A percentile compares a stretch with the other conserved stretches of the same genome.
Conservation (phyloP, 306 rosid species). For the Mucuna pruriens region DNA sequence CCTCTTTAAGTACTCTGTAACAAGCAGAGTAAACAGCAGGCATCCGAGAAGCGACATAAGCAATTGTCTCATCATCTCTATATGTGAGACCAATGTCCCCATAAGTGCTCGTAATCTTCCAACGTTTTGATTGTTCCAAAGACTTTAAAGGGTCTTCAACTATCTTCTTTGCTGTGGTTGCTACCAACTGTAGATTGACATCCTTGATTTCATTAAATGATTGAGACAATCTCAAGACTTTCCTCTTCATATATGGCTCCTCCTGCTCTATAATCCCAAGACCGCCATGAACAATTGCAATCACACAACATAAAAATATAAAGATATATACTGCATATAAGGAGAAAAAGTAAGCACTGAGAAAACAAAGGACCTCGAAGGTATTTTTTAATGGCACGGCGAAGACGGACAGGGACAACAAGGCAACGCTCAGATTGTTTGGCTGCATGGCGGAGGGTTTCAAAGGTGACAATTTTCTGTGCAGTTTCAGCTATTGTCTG, state of each 20-base stretch:
- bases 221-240: conserved; percentile 76
- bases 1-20: conserved; percentile 90
- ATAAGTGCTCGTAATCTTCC: conserved; percentile 91
- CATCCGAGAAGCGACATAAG: conserved; percentile 94
- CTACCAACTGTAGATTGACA: conserved; percentile 63
- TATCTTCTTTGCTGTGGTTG: conserved; percentile 67
- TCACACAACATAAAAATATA: conserved; percentile 1
- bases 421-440: conserved; percentile 83
- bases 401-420: conserved; percentile 76
- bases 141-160: conserved; percentile 85
- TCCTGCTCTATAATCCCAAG: conserved; percentile 73
- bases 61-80: conserved; percentile 74
- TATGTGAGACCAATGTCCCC: conserved; percentile 87
- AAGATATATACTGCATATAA: neutral
- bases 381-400: conserved; percentile 86
- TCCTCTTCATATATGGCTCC: conserved; percentile 84
- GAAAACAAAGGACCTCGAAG: conserved; percentile 62
- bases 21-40: conserved; percentile 98
- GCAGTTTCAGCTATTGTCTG: conserved; percentile 63
- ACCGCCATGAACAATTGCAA: conserved; percentile 31
- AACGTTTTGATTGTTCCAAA: conserved; percentile 71
- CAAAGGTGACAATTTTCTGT: conserved; percentile 69
- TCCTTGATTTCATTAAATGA: conserved; percentile 76
- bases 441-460: conserved; percentile 76
- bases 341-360: neutral